Evolutionary conservation across 495 filamentous ascomycete genomes (phyloP).

Genomic region (Penicillium tannophilum): DNA sequence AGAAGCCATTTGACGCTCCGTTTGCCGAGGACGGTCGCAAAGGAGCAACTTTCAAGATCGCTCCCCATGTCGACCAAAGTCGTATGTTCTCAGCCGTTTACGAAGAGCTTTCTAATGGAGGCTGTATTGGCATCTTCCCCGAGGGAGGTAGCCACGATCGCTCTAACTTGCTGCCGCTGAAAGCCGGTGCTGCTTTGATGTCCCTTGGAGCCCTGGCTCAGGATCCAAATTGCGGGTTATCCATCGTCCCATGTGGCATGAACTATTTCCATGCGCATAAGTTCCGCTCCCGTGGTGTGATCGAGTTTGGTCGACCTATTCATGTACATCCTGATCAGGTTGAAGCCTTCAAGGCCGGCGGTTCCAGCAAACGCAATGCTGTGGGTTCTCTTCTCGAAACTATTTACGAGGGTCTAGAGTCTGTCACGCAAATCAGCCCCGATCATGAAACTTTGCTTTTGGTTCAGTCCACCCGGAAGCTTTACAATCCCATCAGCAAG

Average conservation of each 20-base stretch:
- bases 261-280: slow-evolving; percentile 99
- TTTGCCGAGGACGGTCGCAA: slow-evolving; percentile 62
- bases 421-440: slow-evolving; percentile 89
- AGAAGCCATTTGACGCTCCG: slow-evolving; percentile 76
- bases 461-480: slow-evolving; percentile 87
- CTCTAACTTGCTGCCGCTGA: slow-evolving; percentile 87
- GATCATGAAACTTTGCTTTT: slow-evolving; percentile 97
- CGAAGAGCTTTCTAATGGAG: slow-evolving; percentile 71
- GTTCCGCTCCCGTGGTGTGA: slow-evolving; percentile 91
- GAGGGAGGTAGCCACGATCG: slow-evolving; percentile 97
- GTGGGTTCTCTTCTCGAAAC: slow-evolving; percentile 79
- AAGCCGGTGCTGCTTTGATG: slow-evolving; percentile 98
- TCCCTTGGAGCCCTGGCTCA: slow-evolving; percentile 88
- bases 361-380: slow-evolving; percentile 69
- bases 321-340: slow-evolving; percentile 80
- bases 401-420: slow-evolving; percentile 77
- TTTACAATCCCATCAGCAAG: slow-evolving; percentile 92
- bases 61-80: slow-evolving; percentile 91
- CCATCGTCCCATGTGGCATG: slow-evolving; percentile 96
- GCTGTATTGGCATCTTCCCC: slow-evolving; percentile 94
- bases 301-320: slow-evolving; percentile 90
- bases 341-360: slow-evolving; percentile 75
- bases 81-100: slow-evolving; percentile 92
- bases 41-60: slow-evolving; percentile 79
- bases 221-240: slow-evolving; percentile 80